Evolutionary conservation across 164 flowering plant genomes (phyloP).

Genomic region (Buxus sempervirens): DNA sequence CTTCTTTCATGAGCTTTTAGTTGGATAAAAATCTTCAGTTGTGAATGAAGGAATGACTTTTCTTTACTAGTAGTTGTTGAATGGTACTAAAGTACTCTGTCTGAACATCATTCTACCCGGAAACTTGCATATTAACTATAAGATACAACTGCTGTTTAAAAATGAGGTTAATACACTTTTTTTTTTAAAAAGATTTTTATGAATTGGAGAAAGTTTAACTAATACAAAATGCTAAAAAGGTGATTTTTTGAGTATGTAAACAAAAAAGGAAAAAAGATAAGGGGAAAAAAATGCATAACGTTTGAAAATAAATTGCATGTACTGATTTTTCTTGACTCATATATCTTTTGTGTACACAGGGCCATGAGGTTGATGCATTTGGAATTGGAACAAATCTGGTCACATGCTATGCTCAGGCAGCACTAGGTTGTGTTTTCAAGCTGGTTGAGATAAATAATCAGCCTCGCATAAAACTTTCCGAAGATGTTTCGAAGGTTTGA

Average conservation of each 20-base stretch:
- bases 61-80: not conserved
- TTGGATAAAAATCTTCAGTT: no score
- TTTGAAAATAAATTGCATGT: not conserved
- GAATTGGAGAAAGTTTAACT: no score
- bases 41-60: not conserved
- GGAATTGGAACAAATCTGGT: conserved; percentile 97
- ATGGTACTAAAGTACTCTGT: not conserved
- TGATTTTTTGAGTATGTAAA: no score
- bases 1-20: no score
- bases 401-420: conserved; percentile 97
- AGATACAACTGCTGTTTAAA: not conserved
- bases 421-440: conserved; percentile 97
- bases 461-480: conserved; percentile 96
- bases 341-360: conserved; percentile 40
- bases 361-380: conserved; percentile 94
- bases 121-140: not conserved
- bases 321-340: not conserved
- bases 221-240: no score
- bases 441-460: conserved; percentile 93
- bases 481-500: conserved; percentile 95
- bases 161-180: not conserved
- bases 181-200: no score
- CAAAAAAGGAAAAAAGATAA: no score
- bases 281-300: not conserved
- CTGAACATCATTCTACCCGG: not conserved